These are phyloP conservation scores for Nemophila menziesii DNA, from an alignment of 257 asterid species.

Conservation along the genomic window DNA sequence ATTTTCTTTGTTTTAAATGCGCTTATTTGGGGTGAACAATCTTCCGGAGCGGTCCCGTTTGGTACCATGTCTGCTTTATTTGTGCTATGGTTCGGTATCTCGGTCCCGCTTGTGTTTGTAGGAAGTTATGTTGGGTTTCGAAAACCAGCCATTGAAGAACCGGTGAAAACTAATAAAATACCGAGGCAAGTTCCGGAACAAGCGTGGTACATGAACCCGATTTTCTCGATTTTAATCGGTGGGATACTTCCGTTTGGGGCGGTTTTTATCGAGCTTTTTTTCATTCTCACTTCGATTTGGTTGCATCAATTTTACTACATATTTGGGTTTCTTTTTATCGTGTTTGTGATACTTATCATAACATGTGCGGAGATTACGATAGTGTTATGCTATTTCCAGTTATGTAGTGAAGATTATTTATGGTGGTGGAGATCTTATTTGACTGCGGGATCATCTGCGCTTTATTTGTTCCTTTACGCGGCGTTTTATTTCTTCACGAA, in stretches of 20 bases:
- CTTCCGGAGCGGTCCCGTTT: conserved; percentile 88
- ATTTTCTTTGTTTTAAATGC: conserved; percentile 70
- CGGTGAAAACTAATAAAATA: conserved; percentile 82
- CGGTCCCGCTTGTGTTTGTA: conserved; percentile 78
- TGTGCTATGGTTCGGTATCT: conserved; percentile 74
- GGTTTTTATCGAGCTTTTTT: conserved; percentile 74
- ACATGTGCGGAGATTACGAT: conserved; percentile 86
- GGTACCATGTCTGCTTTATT: conserved; percentile 81
- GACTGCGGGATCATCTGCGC: conserved; percentile 73
- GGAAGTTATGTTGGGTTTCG: conserved; percentile 70
- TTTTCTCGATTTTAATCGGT: conserved; percentile 67
- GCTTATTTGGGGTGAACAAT: conserved; percentile 78
- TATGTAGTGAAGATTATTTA: conserved; percentile 83
- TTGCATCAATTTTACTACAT: conserved; percentile 83
- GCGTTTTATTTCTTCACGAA: conserved; percentile 83
- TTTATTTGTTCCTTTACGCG: conserved; percentile 72
- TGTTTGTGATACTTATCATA: conserved; percentile 59
- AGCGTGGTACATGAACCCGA: conserved; percentile 82
- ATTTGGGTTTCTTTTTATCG: conserved; percentile 76
- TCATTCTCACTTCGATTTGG: conserved; percentile 91
- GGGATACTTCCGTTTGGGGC: conserved; percentile 97
- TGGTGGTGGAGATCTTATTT: conserved; percentile 98
- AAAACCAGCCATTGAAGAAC: conserved; percentile 76
- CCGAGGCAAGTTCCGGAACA: conserved; percentile 86
- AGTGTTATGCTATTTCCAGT: conserved; percentile 89